A percentile compares a stretch with the other conserved stretches of the same genome.
Conservation (phyloP, 2,329 filamentous ascomycete genomes). For the Saccharata proteae region DNA sequence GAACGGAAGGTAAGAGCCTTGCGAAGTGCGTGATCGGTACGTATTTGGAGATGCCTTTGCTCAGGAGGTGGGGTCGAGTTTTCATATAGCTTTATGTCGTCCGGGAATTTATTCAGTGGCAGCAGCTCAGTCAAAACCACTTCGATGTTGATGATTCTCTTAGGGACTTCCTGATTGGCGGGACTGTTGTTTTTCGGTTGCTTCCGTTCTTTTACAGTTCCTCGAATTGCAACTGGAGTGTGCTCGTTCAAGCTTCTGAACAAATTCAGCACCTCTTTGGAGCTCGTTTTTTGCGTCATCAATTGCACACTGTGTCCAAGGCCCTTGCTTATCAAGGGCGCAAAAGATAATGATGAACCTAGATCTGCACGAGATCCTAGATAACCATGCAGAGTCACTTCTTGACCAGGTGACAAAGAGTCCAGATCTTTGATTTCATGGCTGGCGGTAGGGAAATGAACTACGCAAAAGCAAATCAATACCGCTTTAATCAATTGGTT, state of each 20-base stretch:
- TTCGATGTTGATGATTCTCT: constrained; percentile 37
- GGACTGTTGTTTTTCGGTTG: constrained; percentile 21
- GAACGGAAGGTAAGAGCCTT: constrained; percentile 61
- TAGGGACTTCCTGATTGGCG: constrained; percentile 18
- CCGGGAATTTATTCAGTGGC: constrained; percentile 60
- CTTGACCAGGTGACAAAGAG: constrained; percentile 16
- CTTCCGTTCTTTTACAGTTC: constrained; percentile 33
- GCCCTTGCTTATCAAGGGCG: constrained; percentile 39
- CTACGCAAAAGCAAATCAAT: constrained; percentile 17
- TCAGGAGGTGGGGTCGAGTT: constrained; percentile 63
- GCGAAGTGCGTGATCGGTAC: constrained; percentile 56
- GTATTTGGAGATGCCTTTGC: constrained; percentile 72
- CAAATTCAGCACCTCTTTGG: constrained; percentile 19
- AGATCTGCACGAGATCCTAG: constrained; percentile 56
- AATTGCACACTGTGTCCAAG: constrained; percentile 37
- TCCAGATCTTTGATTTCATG: constrained; percentile 21
- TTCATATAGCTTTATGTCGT: constrained; percentile 62
- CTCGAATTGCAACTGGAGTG: constrained; percentile 43
- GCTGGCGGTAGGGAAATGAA: constrained; percentile 35
- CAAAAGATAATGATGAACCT: constrained; percentile 59
- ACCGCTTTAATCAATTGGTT: constrained; percentile 10
- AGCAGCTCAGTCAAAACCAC: constrained; percentile 50
- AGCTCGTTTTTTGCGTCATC: constrained; percentile 30
- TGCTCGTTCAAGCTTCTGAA: constrained; percentile 35
- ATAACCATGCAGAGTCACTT: constrained; percentile 56